A percentile compares a stretch with the other conserved stretches of the same genome.
phyloP scores from a whole-genome alignment of 495 filamentous ascomycete species.

The Penicillium paxilli region DNA sequence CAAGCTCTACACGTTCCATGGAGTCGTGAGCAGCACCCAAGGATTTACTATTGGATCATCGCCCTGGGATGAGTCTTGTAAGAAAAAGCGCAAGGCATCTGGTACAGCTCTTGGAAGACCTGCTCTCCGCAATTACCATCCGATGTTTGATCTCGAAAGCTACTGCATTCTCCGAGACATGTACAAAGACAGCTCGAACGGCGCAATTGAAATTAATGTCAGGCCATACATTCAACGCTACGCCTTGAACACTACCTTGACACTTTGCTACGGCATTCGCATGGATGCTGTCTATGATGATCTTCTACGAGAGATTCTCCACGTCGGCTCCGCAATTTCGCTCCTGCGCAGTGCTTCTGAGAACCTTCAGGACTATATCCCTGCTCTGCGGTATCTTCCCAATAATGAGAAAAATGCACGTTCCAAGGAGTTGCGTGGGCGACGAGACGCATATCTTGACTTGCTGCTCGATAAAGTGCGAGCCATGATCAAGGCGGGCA shows the following conservation, averaged over 20 bases:
- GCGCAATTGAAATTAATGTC: conserved; percentile 36
- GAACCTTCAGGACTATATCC: conserved; percentile 55
- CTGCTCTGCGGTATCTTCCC: conserved; percentile 44
- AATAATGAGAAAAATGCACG: conserved; percentile 50
- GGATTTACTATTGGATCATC: conserved; percentile 47
- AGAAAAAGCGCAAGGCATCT: conserved; percentile 51
- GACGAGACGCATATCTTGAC: conserved; percentile 49
- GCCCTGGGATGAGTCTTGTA: conserved; percentile 54
- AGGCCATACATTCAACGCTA: conserved; percentile 49
- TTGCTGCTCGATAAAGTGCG: conserved; percentile 47
- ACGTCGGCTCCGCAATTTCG: conserved; percentile 50
- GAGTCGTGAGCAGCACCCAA: conserved; percentile 47
- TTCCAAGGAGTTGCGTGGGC: conserved; percentile 41
- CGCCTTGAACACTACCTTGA: conserved; percentile 52
- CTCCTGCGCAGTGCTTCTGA: conserved; percentile 49
- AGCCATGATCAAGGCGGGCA: conserved; percentile 48
- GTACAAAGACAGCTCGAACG: conserved; percentile 38
- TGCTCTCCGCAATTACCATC: conserved; percentile 45
- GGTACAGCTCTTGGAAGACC: conserved; percentile 46
- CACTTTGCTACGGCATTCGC: conserved; percentile 55
- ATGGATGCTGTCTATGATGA: conserved; percentile 53
- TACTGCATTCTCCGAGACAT: conserved; percentile 50
- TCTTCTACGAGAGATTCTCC: conserved; percentile 49
- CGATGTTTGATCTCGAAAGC: conserved; percentile 55
- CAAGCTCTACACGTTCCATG: conserved; percentile 50